These are phyloP conservation scores for Pseudocohnilembus persalinus DNA, from an alignment of 169 alveolate species.

Conservation along the genomic window DNA sequence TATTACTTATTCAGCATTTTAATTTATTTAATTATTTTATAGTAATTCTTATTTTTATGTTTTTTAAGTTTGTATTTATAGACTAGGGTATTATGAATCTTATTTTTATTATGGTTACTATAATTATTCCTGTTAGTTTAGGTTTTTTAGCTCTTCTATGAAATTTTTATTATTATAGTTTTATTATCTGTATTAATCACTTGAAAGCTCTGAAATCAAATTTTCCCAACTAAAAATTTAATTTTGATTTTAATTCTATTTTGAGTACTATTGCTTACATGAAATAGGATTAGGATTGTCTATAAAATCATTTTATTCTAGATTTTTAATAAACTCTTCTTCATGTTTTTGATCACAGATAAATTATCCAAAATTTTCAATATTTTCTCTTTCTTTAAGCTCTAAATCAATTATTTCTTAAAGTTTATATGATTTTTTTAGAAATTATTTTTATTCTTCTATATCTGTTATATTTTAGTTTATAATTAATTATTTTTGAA, in stretches of 20 bases:
- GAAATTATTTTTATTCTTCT: conserved; percentile 18
- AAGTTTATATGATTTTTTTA: conserved; percentile 48
- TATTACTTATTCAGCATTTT: no score
- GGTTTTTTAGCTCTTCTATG: no score
- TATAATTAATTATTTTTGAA: conserved; percentile 2
- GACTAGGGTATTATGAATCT: no score
- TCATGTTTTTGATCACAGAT: background rate
- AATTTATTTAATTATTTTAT: no score
- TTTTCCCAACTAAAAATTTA: background rate
- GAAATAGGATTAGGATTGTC: conserved; percentile 6
- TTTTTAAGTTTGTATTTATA: no score
- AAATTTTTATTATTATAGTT: no score
- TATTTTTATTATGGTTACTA: no score
- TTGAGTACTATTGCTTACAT: background rate
- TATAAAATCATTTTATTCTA: background rate
- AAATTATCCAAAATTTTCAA: conserved; percentile 49
- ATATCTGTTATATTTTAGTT: conserved; percentile 13
- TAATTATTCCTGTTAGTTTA: no score
- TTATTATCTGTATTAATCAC: background rate
- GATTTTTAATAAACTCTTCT: conserved; percentile 6
- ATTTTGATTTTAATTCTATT: conserved; percentile 5
- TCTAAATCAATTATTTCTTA: conserved; percentile 42
- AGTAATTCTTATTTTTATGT: no score
- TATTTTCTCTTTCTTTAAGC: conserved; percentile 49
- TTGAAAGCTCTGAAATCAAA: background rate